Evolutionary conservation across 371 early-diverging fungal genomes (phyloP), one percentile per base, ranked within the genome.

Genomic region (Chytridiales sp.): DNA sequence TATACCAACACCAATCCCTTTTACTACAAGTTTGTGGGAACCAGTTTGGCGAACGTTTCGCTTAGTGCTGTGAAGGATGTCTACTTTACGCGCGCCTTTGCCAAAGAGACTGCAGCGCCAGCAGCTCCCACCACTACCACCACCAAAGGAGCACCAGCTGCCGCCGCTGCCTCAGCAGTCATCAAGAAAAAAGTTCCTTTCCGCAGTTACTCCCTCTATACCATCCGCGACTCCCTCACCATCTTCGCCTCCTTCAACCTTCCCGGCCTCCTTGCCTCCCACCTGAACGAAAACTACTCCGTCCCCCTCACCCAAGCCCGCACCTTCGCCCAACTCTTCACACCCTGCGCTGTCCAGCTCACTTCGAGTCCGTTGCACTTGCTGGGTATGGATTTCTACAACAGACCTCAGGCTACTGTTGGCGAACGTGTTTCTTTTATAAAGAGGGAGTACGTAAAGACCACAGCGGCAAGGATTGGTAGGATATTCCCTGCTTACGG

Each of bases 401-500:
- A 66, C 41, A 39, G 49, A 32, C 40, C 42, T 3, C 24, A 13
- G 32, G 32, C 35, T 3, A n/a, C 9, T 15, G 31, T 21, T 19
- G 44, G 15, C 19, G 15, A 40, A 22, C 47, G 66, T 15, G 30
- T 36, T n/a, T 11, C 41, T 24, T 57, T 78, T n/a, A 69, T 87
- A 21, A 43, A 59, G 50, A 59, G 55, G 47, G 79, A 80, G 43
- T 87, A 86, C 62, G 27, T 73, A n/a, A 78, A 74, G 58, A 77
- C 82, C 22, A 68, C 81, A 0, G 43, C 77, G 4, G 86, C 86
- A 35, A 68, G 88, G 42, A 75, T 83, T 36, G 83, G 65, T 35
- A 67, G 88, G 56, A 85, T 88, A 47, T 83, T 81, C 24, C 87
- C 88, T 3, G 88, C 88, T 31, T 86, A 83, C 69, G 85, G 88